Evolutionary conservation across 208 protist species (phyloP), one percentile per base, ranked within the genome.

Genomic region (Trypanosoma avium): DNA sequence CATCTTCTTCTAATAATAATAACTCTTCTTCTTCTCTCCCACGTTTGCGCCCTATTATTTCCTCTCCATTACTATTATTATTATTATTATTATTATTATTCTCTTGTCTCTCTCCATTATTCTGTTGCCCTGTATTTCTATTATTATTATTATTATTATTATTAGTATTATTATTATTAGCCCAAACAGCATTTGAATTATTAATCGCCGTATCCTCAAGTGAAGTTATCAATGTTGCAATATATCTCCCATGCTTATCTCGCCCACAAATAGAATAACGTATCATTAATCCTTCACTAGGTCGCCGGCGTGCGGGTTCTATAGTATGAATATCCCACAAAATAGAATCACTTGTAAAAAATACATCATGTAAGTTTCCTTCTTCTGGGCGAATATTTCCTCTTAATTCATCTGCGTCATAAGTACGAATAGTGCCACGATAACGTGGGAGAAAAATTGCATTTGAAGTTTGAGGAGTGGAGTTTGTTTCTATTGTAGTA

Each of bases 141-240:
- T 10, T 47, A 29, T 38, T 21, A 22, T 13, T 53, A 9, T 45
- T 43, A 38, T 33, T 59, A 63, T 40, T 53, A 79, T 26, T 52
- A 49, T 38, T 33, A 27, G 58, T 64, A 60, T 36, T 43, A 35
- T 19, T 47, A 3, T 29, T 35, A 15, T 21, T 54, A 0, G 43
- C 74, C 64, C 81, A 81, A 7, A 72, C 69, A 19, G 77, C 70
- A 38, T 88, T 93, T 2, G 61, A 55, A 13, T 77, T 62, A 24
- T 38, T 64, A 6, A 93, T 50, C 13, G 84, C 73, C 32, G 50
- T 73, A 56, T 79, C 82, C 32, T 89, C 75, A 0, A 70, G 33
- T 0, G 62, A 72, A 9, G 87, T 93, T 66, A 93, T 83, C 24
- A 93, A 73, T 21, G 87, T 88, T 12, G 84, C 87, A 17, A 85